These are phyloP conservation scores for Phylloboletellus chloephorus DNA, from an alignment of 1,284 basidiomycete genomes.

Conservation along the genomic window DNA sequence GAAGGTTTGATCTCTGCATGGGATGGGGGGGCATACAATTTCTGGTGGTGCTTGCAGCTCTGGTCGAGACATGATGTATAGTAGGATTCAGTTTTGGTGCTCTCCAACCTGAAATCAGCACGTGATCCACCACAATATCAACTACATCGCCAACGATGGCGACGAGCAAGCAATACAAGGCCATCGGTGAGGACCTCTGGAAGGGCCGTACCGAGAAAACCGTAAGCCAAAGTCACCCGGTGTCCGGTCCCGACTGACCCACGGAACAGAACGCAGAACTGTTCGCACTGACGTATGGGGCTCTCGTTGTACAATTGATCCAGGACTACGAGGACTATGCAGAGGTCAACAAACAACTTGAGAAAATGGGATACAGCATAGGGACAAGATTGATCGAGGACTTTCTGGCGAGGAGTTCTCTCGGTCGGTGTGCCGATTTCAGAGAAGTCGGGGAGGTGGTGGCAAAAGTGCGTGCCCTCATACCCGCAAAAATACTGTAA, in stretches of 20 bases:
- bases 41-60: slow-evolving; percentile 96
- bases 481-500: background rate
- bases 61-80: slow-evolving; percentile 82
- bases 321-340: slow-evolving; percentile 98
- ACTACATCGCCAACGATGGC: slow-evolving; percentile 42
- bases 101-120: slow-evolving; percentile 9
- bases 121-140: slow-evolving; percentile 19
- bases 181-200: slow-evolving; percentile 87
- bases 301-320: slow-evolving; percentile 95
- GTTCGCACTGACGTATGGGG: slow-evolving; percentile 95
- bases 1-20: slow-evolving; percentile 7
- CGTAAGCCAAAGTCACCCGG: slow-evolving; percentile 42
- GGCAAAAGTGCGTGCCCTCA: slow-evolving; percentile 59
- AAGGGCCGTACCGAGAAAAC: slow-evolving; percentile 87
- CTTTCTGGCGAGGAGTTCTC: slow-evolving; percentile 85
- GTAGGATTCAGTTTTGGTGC: background rate
- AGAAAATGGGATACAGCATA: slow-evolving; percentile 98
- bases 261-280: slow-evolving; percentile 84
- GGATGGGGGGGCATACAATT: slow-evolving; percentile 55
- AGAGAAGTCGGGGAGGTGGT: slow-evolving; percentile 92
- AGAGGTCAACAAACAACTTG: slow-evolving; percentile 81
- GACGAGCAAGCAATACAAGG: slow-evolving; percentile 76
- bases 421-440: slow-evolving; percentile 87
- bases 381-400: slow-evolving; percentile 96
- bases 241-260: slow-evolving; percentile 18